Base-by-base conservation (phyloP, 2,329 filamentous ascomycete species). In the Bipolaris oryzae region DNA sequence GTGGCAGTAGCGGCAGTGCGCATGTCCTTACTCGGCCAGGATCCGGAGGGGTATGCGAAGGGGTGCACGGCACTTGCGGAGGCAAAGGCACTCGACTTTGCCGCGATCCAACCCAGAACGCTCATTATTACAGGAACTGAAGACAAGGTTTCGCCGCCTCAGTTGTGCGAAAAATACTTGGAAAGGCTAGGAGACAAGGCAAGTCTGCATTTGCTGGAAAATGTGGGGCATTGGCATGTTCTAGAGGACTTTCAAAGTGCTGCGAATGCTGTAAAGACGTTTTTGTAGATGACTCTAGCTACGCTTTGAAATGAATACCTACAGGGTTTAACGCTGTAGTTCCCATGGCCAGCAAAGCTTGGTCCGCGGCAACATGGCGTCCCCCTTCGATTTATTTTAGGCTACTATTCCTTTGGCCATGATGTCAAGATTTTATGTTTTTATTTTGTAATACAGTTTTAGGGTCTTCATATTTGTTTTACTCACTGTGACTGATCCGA, bases 21-120 rank as follows among this genome's bases (percentile, higher is more conserved):
- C 5, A 62, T 80, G 23, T 80, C 77, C 5, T 68, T 86, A 2
- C 67, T 84, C 0, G 68, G 74, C 0, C 81, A 83, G 58, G 79
- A 84, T 59, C 75, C 80, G 0, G 83, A 86, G 58, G 80, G 80
- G 1, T 86, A 85, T 65, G 83, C 83, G 1, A 86, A 85, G 58
- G 83, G 77, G 0, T 82, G 81, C 39, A 72, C 73, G 25, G 83
- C 83, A 2, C 72, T 85, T 28, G 83, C 79, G 3, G 71, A 70
- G 3, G 77, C 77, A 1, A 67, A 66, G 1, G 60, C 68, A 18
- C 53, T 81, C 20, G 66, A 76, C 20, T 61, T 81, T 2, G 63
- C 41, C 15, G 23, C n/a, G 5, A 4, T 43, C 7, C 23, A 43
- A 18, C 7, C 23, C 3, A n/a, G n/a, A 5, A 43, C 41, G 13